Conservation (phyloP, 2,329 filamentous ascomycete genomes). For the Xenoacremonium recifei region DNA sequence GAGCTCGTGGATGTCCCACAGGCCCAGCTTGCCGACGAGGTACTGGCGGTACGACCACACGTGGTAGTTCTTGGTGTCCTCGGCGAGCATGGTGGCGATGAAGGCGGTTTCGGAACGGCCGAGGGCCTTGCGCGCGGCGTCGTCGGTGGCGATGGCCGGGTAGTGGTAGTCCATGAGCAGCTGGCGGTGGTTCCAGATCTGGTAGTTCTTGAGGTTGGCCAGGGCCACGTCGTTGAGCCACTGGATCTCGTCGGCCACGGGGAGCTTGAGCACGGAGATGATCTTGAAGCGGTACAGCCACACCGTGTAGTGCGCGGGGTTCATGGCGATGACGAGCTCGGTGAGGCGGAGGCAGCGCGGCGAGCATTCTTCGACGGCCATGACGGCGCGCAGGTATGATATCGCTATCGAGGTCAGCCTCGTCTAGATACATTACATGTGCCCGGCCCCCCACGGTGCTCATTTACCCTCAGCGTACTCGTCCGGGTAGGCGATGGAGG, state of each 20-base stretch:
- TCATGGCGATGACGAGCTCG: constrained; percentile 85
- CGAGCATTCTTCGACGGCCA: constrained; percentile 84
- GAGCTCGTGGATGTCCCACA: constrained; percentile 70
- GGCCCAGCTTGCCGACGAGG: constrained; percentile 63
- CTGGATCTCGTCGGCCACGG: constrained; percentile 68
- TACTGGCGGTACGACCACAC: constrained; percentile 94
- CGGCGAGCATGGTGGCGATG: constrained; percentile 73
- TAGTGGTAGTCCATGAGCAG: constrained; percentile 60
- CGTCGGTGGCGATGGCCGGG: constrained; percentile 56
- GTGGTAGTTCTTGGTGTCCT: constrained; percentile 96
- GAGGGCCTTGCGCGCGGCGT: constrained; percentile 55
- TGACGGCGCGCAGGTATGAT: constrained; percentile 88
- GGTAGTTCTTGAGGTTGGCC: constrained; percentile 92
- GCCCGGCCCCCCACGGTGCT: not conserved
- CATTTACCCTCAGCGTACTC: constrained; percentile 76
- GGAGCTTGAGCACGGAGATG: constrained; percentile 63
- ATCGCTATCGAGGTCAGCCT: constrained; percentile 61
- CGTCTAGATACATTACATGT: constrained; percentile 8
- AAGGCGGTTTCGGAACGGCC: constrained; percentile 71
- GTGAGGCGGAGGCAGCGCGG: constrained; percentile 78
- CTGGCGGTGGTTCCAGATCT: constrained; percentile 85
- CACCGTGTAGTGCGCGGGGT: constrained; percentile 96
- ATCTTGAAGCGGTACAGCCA: constrained; percentile 93
- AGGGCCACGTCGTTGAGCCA: constrained; percentile 88
- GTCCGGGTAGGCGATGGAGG: constrained; percentile 87